Conservation (phyloP, 2,329 filamentous ascomycete genomes). For the Chaetomium sp. region DNA sequence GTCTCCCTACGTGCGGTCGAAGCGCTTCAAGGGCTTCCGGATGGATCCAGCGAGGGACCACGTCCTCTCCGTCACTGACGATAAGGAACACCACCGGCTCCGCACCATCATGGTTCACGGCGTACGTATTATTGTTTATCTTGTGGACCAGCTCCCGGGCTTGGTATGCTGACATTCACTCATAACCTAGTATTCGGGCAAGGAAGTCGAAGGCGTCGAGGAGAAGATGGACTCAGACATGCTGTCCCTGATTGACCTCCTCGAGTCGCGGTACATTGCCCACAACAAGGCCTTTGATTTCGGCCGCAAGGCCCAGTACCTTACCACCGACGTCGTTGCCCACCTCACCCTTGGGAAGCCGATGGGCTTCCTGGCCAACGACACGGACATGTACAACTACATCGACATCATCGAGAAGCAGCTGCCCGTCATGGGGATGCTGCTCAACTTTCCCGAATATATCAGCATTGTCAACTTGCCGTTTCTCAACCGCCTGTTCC, state of each 20-base stretch:
- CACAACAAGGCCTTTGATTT: constrained; percentile 41
- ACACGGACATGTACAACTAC: constrained; percentile 50
- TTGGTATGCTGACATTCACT: not conserved
- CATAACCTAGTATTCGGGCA: constrained; percentile 23
- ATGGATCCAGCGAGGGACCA: constrained; percentile 13
- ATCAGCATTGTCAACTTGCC: constrained; percentile 31
- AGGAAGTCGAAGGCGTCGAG: constrained; percentile 24
- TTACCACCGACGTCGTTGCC: constrained; percentile 55
- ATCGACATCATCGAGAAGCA: constrained; percentile 44
- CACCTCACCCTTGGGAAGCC: constrained; percentile 50
- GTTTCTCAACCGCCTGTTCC: constrained; percentile 43
- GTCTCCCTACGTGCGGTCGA: not conserved
- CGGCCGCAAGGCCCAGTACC: constrained; percentile 48
- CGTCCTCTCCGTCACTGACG: not conserved
- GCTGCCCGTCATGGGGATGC: constrained; percentile 45
- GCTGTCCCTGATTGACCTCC: constrained; percentile 18
- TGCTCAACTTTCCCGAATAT: constrained; percentile 44
- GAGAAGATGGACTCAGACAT: constrained; percentile 20
- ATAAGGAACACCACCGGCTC: constrained; percentile 3
- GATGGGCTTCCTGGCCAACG: constrained; percentile 48
- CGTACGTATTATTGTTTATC: not conserved
- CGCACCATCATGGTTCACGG: constrained; percentile 8
- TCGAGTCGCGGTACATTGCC: constrained; percentile 22
- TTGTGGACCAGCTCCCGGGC: not conserved
- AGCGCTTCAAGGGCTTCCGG: constrained; percentile 7